Conservation (phyloP, 2,329 filamentous ascomycete species). For the Raffaelea albimanens region DNA sequence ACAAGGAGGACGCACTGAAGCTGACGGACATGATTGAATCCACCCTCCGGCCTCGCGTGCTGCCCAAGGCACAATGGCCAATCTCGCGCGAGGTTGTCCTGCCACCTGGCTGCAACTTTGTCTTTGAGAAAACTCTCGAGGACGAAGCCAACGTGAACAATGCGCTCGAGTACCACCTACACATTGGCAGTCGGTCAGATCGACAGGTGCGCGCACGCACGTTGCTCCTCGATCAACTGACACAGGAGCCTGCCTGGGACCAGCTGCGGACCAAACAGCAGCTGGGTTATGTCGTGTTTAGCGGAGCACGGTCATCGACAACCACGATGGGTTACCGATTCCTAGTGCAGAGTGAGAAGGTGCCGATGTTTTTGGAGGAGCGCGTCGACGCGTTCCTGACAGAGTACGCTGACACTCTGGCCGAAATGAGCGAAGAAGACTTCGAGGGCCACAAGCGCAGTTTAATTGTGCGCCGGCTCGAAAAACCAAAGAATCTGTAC, state of each 20-base stretch:
- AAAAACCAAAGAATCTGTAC: constrained; percentile 86
- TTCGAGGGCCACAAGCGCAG: constrained; percentile 90
- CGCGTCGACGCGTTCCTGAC: constrained; percentile 80
- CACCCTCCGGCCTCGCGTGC: constrained; percentile 60
- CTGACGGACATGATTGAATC: constrained; percentile 75
- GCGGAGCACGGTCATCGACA: constrained; percentile 59
- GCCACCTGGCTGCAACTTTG: constrained; percentile 70
- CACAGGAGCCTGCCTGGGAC: constrained; percentile 89
- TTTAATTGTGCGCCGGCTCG: constrained; percentile 73
- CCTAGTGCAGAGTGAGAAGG: constrained; percentile 86
- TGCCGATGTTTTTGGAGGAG: constrained; percentile 72
- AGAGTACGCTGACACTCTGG: constrained; percentile 54
- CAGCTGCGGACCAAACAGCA: constrained; percentile 95
- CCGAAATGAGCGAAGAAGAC: constrained; percentile 68
- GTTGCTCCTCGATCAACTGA: constrained; percentile 77
- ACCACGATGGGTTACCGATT: constrained; percentile 81
- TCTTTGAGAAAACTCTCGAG: constrained; percentile 71
- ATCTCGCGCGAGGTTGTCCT: constrained; percentile 68
- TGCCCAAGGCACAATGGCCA: constrained; percentile 73
- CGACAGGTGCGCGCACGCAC: constrained; percentile 64
- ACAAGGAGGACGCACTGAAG: constrained; percentile 84
- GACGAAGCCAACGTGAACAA: constrained; percentile 87
- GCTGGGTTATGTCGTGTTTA: constrained; percentile 93
- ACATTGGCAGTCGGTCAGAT: constrained; percentile 60
- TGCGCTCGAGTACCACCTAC: constrained; percentile 71